Evolutionary conservation across 805 yeast species (phyloP), one percentile per base, ranked within the genome.

Genomic region (Saturnispora gosingensis): DNA sequence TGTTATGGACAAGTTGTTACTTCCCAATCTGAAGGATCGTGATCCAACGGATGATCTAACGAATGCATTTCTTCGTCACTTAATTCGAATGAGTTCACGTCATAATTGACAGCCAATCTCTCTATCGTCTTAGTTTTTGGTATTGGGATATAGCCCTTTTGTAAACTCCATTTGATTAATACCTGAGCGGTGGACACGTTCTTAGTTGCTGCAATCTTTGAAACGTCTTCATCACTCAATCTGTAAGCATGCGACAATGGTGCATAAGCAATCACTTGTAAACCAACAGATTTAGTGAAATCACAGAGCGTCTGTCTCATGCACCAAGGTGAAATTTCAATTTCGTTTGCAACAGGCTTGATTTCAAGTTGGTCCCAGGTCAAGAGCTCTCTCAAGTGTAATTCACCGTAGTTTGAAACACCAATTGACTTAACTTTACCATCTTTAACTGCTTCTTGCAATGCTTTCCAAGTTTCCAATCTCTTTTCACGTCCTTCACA

Each of bases 261-360:
- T 7, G 93, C 81, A 67, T 77, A 89, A 0, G 95, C 90, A 63
- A 85, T 88, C 10, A 83, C 77, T 5, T 72, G 67, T 40, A 89
- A 76, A 44, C 73, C 80, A 52, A 82, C 67, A 15, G 72, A 61
- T 32, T 72, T 70, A 62, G 85, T 81, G 66, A 70, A 84, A 50
- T 80, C 76, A 22, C 84, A 79, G 52, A 88, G 71, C 48, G 82
- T 81, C 50, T 73, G 68, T 59, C 85, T 72, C 69, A 83, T 86
- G 60, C 83, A 72, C 90, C 93, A 86, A 20, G 93, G 96, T 54
- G 88, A 86, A 48, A 87, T 74, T 66, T 87, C 96, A 61, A 88
- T 78, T 64, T 88, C 95, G 65, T 88, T 83, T 42, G 85, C 83
- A 0, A 82, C 87, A 0, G 96, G 90, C 54, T 73, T 73, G 55